Evolutionary conservation across 1,284 basidiomycete species (phyloP), one percentile per base, ranked within the genome.

Genomic region (Bondarzewia mesenterica): DNA sequence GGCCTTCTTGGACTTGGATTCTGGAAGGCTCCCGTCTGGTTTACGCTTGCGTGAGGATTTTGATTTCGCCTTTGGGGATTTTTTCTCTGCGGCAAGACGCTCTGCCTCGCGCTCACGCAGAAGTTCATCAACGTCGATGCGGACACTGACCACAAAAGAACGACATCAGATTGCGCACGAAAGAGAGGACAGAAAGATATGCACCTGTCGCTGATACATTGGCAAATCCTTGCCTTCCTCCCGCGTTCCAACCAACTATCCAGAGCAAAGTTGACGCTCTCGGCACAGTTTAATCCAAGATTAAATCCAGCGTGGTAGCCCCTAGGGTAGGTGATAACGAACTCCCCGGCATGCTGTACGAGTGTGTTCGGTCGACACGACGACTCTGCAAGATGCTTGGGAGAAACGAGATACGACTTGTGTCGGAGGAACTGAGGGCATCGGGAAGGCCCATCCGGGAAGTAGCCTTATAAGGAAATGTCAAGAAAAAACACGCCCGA

Each of bases 291-390:
- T 63, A 96, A 85, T 14, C 95, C 96, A 35, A 98, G 72, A 62
- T 99, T 99, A 75, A 96, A 98, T 15, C 95, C 95, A 0, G 93
- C 90, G 63, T 97, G 94, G 64, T 97, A 97, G 7, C 94, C 94
- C 37, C 83, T 74, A 0, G 95, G 95, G 63, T 85, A 99, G 0
- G 95, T 99, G 56, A 99, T 88, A 35, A 99, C 91, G 58, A 98
- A 98, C 65, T 98, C 95, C 37, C 91, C 89, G 38, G 78, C 73
- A 50, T 93, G 84, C 60, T 99, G 95, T 0, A 97, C 93, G 16
- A 93, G 77, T 44, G 80, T 79, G 60, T 96, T 96, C 16, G 93
- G 90, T 47, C 84, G 77, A 54, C 92, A 91, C 5, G 88, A 85
- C 1, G 85, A 80, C 55, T 88, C 80, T 0, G 85, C 80, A 0